phyloP scores from a whole-genome alignment of 1,139 yeast species.

The Komagataea norvegica region DNA sequence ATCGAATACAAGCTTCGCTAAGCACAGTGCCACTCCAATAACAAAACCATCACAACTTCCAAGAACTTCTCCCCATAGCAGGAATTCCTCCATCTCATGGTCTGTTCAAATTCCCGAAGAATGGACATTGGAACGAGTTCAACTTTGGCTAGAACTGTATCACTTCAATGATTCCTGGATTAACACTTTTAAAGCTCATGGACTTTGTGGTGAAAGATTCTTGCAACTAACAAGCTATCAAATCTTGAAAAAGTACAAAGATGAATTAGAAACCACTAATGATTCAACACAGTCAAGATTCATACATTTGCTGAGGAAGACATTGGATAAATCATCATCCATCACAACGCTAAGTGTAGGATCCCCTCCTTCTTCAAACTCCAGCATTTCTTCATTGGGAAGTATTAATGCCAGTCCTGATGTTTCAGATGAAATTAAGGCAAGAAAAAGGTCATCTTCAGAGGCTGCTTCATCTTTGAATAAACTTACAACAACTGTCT shows the following conservation, averaged over 20 bases:
- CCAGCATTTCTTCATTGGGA: constrained; percentile 19
- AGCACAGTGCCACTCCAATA: not conserved
- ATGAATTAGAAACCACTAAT: constrained; percentile 44
- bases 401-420: constrained; percentile 22
- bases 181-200: constrained; percentile 53
- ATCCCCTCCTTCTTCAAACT: constrained; percentile 14
- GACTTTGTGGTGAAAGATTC: constrained; percentile 60
- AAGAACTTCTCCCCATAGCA: constrained; percentile 30
- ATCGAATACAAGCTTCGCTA: constrained; percentile 9
- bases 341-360: constrained; percentile 15
- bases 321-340: constrained; percentile 37
- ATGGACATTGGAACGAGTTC: constrained; percentile 69
- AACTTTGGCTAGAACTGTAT: constrained; percentile 61
- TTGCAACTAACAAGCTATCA: constrained; percentile 68
- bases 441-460: constrained; percentile 22
- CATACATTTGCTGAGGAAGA: constrained; percentile 47
- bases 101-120: constrained; percentile 41
- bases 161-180: constrained; percentile 73
- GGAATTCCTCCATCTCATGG: constrained; percentile 35
- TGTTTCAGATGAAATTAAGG: constrained; percentile 10
- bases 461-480: constrained; percentile 14
- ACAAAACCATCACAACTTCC: constrained; percentile 3
- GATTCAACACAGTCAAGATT: constrained; percentile 51
- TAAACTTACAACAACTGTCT: constrained; percentile 28
- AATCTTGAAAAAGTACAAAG: constrained; percentile 41